phyloP scores from a whole-genome alignment of 2,329 filamentous ascomycete genomes.

The Emericellopsis atlantica region DNA sequence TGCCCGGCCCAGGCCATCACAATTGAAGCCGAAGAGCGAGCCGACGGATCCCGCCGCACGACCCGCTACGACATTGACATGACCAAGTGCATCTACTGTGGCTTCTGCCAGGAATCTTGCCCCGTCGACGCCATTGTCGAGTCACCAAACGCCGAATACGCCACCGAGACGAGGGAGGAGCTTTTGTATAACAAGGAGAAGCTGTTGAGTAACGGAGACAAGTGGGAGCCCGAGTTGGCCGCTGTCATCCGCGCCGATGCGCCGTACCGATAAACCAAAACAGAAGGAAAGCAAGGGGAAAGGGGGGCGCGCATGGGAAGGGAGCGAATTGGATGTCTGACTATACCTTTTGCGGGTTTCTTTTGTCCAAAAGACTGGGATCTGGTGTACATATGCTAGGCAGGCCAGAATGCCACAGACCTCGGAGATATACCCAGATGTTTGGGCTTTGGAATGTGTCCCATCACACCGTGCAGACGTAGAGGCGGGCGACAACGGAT shows the following conservation, averaged over 20 bases:
- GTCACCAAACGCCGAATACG: slow-evolving; percentile 50
- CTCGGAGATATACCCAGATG: too few species aligned
- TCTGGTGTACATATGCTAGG: too few species aligned
- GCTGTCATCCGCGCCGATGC: slow-evolving; percentile 86
- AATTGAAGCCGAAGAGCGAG: slow-evolving; percentile 96
- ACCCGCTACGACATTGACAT: slow-evolving; percentile 99
- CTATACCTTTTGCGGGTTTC: too few species aligned
- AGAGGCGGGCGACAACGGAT: too few species aligned
- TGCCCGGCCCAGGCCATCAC: slow-evolving; percentile 98
- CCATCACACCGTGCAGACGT: too few species aligned
- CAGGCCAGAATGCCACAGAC: too few species aligned
- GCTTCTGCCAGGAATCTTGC: slow-evolving; percentile 97
- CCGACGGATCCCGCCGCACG: slow-evolving; percentile 87
- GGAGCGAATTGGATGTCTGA: too few species aligned
- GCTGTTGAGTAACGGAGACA: slow-evolving; percentile 77
- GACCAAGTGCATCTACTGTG: slow-evolving; percentile 99
- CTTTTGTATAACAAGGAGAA: slow-evolving; percentile 97
- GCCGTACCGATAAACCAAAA: slow-evolving; percentile 61
- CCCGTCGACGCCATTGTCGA: slow-evolving; percentile 84
- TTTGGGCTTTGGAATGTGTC: too few species aligned
- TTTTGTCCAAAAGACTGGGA: too few species aligned
- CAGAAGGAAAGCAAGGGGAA: slow-evolving; percentile 12
- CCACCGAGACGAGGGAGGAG: slow-evolving; percentile 70
- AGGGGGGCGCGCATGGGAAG: too few species aligned
- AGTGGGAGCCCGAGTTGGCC: slow-evolving; percentile 96